Evolutionary conservation across 768 basidiomycete species (phyloP).

Genomic region (Agrocybe praecox): DNA sequence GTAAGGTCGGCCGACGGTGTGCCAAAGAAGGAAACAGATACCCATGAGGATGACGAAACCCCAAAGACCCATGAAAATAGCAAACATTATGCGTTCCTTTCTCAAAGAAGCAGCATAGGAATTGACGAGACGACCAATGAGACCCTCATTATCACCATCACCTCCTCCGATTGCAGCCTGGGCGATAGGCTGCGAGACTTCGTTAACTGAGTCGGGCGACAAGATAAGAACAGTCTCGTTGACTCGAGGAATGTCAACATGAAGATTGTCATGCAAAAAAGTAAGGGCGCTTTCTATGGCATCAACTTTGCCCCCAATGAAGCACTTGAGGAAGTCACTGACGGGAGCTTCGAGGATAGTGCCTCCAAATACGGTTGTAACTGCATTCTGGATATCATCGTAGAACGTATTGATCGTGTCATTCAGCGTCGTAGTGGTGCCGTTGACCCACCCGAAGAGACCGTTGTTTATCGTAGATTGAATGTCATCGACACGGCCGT

Average conservation of each 20-base stretch:
- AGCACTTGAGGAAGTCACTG: constrained; percentile 85
- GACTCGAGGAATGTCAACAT: constrained; percentile 78
- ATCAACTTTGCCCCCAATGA: constrained; percentile 89
- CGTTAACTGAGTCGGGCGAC: constrained; percentile 69
- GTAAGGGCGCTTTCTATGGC: constrained; percentile 88
- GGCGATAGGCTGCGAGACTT: constrained; percentile 79
- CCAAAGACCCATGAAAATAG: constrained; percentile 85
- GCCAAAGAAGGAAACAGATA: constrained; percentile 68
- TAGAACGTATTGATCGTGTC: constrained; percentile 87
- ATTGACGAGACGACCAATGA: constrained; percentile 74
- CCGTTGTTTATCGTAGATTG: constrained; percentile 84
- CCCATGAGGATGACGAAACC: constrained; percentile 82
- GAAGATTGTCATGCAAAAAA: constrained; percentile 87
- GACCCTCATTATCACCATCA: constrained; percentile 51
- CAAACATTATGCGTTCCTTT: constrained; percentile 85
- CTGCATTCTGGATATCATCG: constrained; percentile 75
- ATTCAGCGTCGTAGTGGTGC: constrained; percentile 87
- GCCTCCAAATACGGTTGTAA: constrained; percentile 79
- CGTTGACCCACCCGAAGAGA: constrained; percentile 94
- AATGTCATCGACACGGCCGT: constrained; percentile 65
- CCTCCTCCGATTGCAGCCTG: constrained; percentile 76
- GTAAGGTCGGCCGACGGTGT: constrained; percentile 57
- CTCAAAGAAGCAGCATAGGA: constrained; percentile 72
- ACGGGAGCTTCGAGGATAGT: constrained; percentile 82
- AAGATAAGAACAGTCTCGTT: constrained; percentile 77